Conservation (phyloP, 192 early-diverging fungal genomes). For the Coemansia sp. region DNA sequence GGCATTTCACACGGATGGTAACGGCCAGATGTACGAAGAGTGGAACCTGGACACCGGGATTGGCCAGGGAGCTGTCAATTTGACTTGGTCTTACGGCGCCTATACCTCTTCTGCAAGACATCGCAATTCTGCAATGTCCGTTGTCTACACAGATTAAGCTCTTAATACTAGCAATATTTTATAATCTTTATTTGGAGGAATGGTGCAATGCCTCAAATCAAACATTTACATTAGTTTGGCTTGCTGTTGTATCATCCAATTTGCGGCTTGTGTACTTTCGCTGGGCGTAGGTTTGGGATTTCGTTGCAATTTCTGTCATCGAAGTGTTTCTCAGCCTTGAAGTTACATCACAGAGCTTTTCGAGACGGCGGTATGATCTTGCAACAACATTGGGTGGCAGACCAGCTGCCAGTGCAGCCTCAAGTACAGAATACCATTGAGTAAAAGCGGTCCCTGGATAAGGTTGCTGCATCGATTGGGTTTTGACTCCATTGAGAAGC, state of each 20-base stretch:
- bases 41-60: conserved; percentile 8
- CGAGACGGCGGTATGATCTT: conserved; percentile 31
- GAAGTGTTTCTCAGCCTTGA: background rate
- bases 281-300: background rate
- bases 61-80: conserved; percentile 8
- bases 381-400: conserved; percentile 44
- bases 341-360: conserved; percentile 23
- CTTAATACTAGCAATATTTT: background rate
- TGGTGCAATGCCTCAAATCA: background rate
- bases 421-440: conserved; percentile 37
- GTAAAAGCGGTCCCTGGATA: background rate
- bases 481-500: background rate
- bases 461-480: background rate
- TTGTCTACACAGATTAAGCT: background rate
- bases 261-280: background rate
- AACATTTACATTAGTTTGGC: background rate
- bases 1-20: background rate
- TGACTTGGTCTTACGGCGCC: conserved; percentile 4
- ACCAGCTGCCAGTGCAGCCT: conserved; percentile 27
- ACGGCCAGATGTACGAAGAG: conserved; percentile 8
- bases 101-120: conserved; percentile 6
- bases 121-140: background rate
- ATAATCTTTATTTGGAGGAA: background rate
- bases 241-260: background rate
- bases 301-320: background rate